Evolutionary conservation across 169 alveolate species (phyloP), one percentile per base, ranked within the genome.

Genomic region (Plasmodium gaboni): DNA sequence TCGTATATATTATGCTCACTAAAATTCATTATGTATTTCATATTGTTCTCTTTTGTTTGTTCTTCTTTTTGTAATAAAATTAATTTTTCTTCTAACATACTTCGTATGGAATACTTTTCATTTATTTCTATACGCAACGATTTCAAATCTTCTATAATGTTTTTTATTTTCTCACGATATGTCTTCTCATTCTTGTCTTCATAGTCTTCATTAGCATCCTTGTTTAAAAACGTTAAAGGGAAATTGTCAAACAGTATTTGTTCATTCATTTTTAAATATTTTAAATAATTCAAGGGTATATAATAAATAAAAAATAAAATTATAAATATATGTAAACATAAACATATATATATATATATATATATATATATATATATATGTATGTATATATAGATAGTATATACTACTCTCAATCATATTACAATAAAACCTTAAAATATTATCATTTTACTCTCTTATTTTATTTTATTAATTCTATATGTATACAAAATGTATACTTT

Each of bases 161-260:
- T 55, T 8, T 69, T 60, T 68, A 83, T 68, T 53, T 53, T 32
- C 26, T 68, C 83, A 12, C 91, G 91, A 46, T 67, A 83, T 46
- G 19, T 67, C 63, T 38, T 67, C 63, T 83, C 91, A 57, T 83
- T 60, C 12, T 12, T 46, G 59, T 83, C 91, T 67, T 83, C 73
- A 32, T 53, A 68, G 5, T 17, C 44, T 51, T 57, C 80, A 44
- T 53, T 48, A n/a, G 22, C 51, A n/a, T 83, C 91, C 8, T 55
- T 42, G 24, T 72, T 68, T 72, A 83, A 50, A 60, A 83, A 83
- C 10, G 85, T 83, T 71, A 83, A 44, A 51, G 91, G 91, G 53
- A 83, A 83, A 15, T 46, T 83, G 50, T 83, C 91, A 42, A 67
- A 83, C 13, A 83, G 72, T 17, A 83, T 83, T 24, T 83, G 91